Conservation (phyloP, 768 basidiomycete genomes). For the Mycena amicta region DNA sequence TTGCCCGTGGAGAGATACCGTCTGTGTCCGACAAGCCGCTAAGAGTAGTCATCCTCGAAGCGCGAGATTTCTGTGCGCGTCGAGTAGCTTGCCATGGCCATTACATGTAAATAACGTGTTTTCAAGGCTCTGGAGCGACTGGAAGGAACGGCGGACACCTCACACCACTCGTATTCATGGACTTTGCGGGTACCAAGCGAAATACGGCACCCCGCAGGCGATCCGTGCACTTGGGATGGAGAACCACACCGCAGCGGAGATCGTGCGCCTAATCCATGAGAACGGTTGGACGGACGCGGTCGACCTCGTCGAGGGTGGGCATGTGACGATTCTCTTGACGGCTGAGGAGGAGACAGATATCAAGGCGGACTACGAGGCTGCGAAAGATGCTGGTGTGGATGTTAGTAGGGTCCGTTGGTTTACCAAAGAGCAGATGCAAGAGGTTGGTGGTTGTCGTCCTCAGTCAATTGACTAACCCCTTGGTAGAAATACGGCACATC, state of each 20-base stretch:
- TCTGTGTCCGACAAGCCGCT: slow-evolving; percentile 22
- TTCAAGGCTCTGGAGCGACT: slow-evolving; percentile 72
- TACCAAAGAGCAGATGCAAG: slow-evolving; percentile 14
- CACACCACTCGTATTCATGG: slow-evolving; percentile 8
- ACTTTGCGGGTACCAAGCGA: not conserved
- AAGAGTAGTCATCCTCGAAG: slow-evolving; percentile 74
- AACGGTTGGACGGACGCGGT: slow-evolving; percentile 14
- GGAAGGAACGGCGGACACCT: slow-evolving; percentile 31
- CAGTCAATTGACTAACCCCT: too few relatives aligned
- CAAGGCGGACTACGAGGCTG: too few relatives aligned
- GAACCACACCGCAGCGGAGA: slow-evolving; percentile 13
- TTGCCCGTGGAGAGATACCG: slow-evolving; percentile 14
- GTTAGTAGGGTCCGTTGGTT: slow-evolving; percentile 13
- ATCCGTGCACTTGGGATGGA: slow-evolving; percentile 11
- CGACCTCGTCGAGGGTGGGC: slow-evolving; percentile 21
- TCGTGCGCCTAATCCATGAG: slow-evolving; percentile 12
- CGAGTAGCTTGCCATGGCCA: slow-evolving; percentile 18
- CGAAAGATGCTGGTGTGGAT: slow-evolving; percentile 11
- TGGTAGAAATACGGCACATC: slow-evolving; percentile 47
- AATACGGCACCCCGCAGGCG: slow-evolving; percentile 3
- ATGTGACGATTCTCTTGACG: slow-evolving; percentile 8
- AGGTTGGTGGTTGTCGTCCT: slow-evolving; percentile 6
- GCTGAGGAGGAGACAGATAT: not conserved
- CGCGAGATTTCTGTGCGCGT: slow-evolving; percentile 85
- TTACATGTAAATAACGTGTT: not conserved